phyloP scores from a whole-genome alignment of 805 yeast genomes.

The Deakozyma indianensis region DNA sequence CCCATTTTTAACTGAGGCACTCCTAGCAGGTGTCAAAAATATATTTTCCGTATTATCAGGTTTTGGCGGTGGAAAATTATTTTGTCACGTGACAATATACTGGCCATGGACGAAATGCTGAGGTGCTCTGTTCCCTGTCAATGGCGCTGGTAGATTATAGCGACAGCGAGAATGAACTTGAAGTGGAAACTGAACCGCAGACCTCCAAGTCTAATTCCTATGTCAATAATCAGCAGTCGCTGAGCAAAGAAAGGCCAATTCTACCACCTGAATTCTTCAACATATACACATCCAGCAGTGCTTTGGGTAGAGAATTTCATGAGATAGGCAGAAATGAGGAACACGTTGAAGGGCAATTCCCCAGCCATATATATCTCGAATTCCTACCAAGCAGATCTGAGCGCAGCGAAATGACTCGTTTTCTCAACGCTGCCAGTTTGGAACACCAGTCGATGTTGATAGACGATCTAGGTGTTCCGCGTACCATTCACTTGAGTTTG shows the following conservation, averaged over 20 bases:
- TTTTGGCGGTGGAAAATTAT: too few relatives aligned
- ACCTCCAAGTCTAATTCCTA: neutral
- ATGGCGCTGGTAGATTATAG: slow-evolving; percentile 7
- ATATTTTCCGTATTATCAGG: too few relatives aligned
- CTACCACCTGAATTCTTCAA: neutral
- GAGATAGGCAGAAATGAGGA: neutral
- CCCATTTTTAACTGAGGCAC: too few relatives aligned
- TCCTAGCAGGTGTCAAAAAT: too few relatives aligned
- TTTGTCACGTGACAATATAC: too few relatives aligned
- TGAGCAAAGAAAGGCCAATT: neutral
- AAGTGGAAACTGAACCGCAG: neutral
- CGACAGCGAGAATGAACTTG: slow-evolving; percentile 1
- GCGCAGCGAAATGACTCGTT: neutral
- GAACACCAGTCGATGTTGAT: neutral
- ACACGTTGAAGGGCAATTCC: neutral
- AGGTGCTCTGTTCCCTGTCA: too few relatives aligned
- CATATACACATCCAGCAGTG: neutral
- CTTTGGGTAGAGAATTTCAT: neutral
- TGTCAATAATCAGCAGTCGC: too few relatives aligned
- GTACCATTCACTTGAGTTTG: neutral
- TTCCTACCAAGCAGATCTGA: neutral
- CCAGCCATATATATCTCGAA: neutral
- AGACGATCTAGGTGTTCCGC: neutral
- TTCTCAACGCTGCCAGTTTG: neutral
- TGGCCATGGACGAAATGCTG: too few relatives aligned